Evolutionary conservation across 176 grass and related monocot genomes (phyloP).

Genomic region (Themeda triandra): DNA sequence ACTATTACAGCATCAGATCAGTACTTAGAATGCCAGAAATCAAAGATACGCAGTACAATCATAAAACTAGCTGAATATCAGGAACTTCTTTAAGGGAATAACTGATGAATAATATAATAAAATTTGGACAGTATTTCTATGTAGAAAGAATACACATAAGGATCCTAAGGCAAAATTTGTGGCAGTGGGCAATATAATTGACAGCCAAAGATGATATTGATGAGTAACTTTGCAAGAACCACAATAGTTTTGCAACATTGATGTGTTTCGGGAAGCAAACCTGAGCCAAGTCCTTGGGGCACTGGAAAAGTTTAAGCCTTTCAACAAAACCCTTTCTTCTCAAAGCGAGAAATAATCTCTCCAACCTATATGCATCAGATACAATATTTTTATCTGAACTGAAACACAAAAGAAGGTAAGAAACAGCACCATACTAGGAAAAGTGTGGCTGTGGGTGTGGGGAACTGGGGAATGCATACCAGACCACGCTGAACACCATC

Average conservation of each 20-base stretch:
- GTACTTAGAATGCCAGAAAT: background rate
- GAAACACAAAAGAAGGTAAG: conserved; percentile 30
- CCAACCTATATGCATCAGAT: conserved; percentile 57
- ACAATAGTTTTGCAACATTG: background rate
- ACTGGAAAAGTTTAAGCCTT: conserved; percentile 88
- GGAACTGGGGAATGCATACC: conserved; percentile 28
- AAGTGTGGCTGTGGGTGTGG: background rate
- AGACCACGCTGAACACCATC: conserved; percentile 90
- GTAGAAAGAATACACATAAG: background rate
- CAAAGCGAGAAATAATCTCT: conserved; percentile 91
- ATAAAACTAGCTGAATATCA: background rate
- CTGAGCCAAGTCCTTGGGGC: conserved; percentile 92
- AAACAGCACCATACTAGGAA: background rate
- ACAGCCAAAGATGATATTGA: background rate
- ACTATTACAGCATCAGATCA: background rate
- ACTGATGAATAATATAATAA: background rate
- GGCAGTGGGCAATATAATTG: background rate
- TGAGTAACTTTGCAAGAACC: background rate
- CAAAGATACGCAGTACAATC: background rate
- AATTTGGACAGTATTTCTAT: background rate
- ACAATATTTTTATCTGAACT: background rate
- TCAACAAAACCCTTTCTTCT: conserved; percentile 97
- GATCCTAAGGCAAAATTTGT: background rate
- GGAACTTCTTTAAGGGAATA: background rate
- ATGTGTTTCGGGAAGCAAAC: conserved; percentile 47